Conservation (phyloP, 1,284 basidiomycete genomes). For the Inonotus obliquus region DNA sequence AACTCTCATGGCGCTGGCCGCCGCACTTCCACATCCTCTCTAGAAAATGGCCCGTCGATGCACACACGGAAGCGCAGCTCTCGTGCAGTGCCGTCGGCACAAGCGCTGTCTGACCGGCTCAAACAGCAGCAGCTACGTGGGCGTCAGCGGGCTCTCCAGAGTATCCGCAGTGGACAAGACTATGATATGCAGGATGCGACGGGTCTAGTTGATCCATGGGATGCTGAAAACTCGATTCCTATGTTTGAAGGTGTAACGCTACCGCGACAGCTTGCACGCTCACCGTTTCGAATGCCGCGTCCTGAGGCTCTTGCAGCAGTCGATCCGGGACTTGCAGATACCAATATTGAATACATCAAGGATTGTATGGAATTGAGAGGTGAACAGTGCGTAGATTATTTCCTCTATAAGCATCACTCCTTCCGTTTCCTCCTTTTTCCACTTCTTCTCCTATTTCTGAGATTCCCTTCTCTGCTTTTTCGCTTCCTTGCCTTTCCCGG, state of each 20-base stretch:
- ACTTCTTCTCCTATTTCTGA: not conserved
- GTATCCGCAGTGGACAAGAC: not conserved
- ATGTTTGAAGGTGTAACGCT: conserved; percentile 20
- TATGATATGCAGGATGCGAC: not conserved
- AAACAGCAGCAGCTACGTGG: not conserved
- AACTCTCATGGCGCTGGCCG: not conserved
- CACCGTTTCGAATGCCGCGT: conserved; percentile 27
- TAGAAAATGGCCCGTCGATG: not conserved
- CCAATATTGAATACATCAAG: conserved; percentile 34
- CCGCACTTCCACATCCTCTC: not conserved
- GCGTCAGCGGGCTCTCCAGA: not conserved
- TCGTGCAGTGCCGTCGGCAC: not conserved
- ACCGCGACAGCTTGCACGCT: conserved; percentile 32
- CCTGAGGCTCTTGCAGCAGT: conserved; percentile 27
- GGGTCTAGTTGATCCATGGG: not conserved
- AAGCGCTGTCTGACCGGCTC: not conserved
- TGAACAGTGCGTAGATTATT: conserved; percentile 30
- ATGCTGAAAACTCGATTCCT: not conserved
- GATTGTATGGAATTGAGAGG: conserved; percentile 32
- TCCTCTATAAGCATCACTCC: not conserved
- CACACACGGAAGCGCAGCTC: not conserved
- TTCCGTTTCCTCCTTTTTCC: not conserved
- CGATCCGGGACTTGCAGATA: conserved; percentile 29
- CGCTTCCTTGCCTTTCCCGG: not conserved
- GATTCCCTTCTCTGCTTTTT: not conserved